A percentile compares a stretch with the other conserved stretches of the same genome.
These are phyloP conservation scores for Trichoderma arundinaceum DNA, from an alignment of 2,329 filamentous ascomycete species.

Conservation along the genomic window DNA sequence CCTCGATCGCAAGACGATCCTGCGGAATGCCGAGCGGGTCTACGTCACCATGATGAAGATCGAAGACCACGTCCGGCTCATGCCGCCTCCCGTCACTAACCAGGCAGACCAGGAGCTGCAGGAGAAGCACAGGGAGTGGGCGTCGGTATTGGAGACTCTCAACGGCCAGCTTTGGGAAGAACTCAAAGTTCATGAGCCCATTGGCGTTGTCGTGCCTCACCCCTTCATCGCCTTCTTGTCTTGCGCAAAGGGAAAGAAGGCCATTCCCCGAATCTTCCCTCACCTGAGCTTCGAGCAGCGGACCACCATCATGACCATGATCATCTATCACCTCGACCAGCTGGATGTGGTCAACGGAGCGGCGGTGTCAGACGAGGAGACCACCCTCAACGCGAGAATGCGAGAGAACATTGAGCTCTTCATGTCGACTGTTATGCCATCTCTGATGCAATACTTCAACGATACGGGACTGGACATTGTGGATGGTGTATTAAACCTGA, in stretches of 20 bases:
- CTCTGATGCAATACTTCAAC: slow-evolving; percentile 86
- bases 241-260: slow-evolving; percentile 94
- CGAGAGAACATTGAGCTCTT: slow-evolving; percentile 95
- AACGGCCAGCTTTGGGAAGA: slow-evolving; percentile 83
- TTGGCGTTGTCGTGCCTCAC: slow-evolving; percentile 76
- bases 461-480: slow-evolving; percentile 92
- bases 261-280: slow-evolving; percentile 91
- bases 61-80: slow-evolving; percentile 86
- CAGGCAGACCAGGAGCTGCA: slow-evolving; percentile 67
- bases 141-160: slow-evolving; percentile 61
- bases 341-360: slow-evolving; percentile 88
- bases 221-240: slow-evolving; percentile 97
- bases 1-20: slow-evolving; percentile 79
- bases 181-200: slow-evolving; percentile 91
- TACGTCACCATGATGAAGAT: slow-evolving; percentile 90
- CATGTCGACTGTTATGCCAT: slow-evolving; percentile 84
- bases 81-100: slow-evolving; percentile 68
- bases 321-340: slow-evolving; percentile 89
- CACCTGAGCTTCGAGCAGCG: slow-evolving; percentile 92
- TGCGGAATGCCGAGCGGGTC: slow-evolving; percentile 86
- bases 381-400: slow-evolving; percentile 72
- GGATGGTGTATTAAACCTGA: slow-evolving; percentile 83
- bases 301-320: slow-evolving; percentile 93
- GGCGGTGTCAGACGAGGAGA: slow-evolving; percentile 74
- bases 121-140: slow-evolving; percentile 79